Conservation (phyloP, 257 asterid genomes). For the Solanum medicagineum region DNA sequence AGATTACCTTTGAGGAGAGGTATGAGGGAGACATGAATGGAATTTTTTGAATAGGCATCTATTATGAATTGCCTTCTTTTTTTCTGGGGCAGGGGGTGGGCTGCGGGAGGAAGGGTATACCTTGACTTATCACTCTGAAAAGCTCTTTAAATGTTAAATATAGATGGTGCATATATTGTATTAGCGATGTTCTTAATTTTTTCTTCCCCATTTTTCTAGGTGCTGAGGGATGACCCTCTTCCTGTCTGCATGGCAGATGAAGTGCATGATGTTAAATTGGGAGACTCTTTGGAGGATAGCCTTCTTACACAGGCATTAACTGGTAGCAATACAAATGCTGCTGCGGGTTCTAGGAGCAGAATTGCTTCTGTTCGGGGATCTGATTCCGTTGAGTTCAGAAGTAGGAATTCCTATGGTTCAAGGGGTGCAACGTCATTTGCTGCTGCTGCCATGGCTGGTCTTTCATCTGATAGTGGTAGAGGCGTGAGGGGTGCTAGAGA, state of each 20-base stretch:
- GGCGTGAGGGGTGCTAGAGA: slow-evolving; percentile 72
- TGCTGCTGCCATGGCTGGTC: slow-evolving; percentile 99
- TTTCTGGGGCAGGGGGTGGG: neutral
- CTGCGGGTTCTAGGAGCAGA: slow-evolving; percentile 68
- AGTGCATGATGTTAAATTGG: slow-evolving; percentile 86
- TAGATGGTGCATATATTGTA: neutral
- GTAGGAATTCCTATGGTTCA: slow-evolving; percentile 67
- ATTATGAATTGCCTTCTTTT: neutral
- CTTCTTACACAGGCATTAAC: slow-evolving; percentile 26
- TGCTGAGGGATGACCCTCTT: slow-evolving; percentile 57
- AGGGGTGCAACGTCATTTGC: slow-evolving; percentile 96
- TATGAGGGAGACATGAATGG: neutral
- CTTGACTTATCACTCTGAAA: neutral
- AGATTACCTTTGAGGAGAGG: neutral
- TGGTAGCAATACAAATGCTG: slow-evolving; percentile 46
- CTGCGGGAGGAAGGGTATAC: neutral
- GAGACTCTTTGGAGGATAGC: slow-evolving; percentile 58
- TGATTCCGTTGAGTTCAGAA: slow-evolving; percentile 51
- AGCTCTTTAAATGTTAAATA: neutral
- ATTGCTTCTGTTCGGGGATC: slow-evolving; percentile 30
- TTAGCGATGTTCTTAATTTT: neutral
- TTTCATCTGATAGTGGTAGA: slow-evolving; percentile 65
- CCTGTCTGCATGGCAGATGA: slow-evolving; percentile 64
- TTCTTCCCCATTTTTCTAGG: slow-evolving; percentile 23
- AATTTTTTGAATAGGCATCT: neutral